Base-by-base conservation (phyloP, 2,329 filamentous ascomycete species). In the Microdochium trichocladiopsis region DNA sequence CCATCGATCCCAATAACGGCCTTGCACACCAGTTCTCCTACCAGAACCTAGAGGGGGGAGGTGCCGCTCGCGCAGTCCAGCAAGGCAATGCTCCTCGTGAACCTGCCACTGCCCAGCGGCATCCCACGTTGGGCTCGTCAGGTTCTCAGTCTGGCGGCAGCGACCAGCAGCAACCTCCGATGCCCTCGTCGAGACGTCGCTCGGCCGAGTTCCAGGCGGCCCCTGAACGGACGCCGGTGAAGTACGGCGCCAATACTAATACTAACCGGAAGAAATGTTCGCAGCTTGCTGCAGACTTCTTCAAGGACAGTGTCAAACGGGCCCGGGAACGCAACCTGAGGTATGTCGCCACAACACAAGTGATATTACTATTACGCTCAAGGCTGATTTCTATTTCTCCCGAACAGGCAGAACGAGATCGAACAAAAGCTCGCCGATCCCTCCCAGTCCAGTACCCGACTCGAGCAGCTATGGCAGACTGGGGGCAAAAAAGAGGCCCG, bases 291-390 rank as follows among this genome's bases (percentile, higher is more conserved):
- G 84, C 87, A 52, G 91, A 94, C 61, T 97, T 97, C 76, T 99
- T 97, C 83, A 95, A 95, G 72, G 93, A 99, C 72, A 97, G 93
- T 68, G 95, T 99, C 52, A 93, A 96, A 77, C 84, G 94, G 62
- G 94, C 94, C 50, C 83, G 93, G 60, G 94, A 97, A 73, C 86
- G 94, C 54, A 99, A 99, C 69, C 86, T 95, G 70, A 88, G 92
- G 92, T 95, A 73, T 61, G 79, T 67, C 36, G 25, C 41, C 43
- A 28, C n/a, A 18, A 16, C 10, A 18, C 8, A 41, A 5, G 9
- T 18, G n/a, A 6, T 6, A 18, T 41, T 16, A 16, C 8, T 5
- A 12, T 12, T 6, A 18, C 8, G 9, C 8, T 11, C 11, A 41
- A 18, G 11, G n/a, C 41, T 8, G 12, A 45, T 8, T 21, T 4